These are phyloP conservation scores for Chaetomium globosum DNA, from an alignment of 2,329 filamentous ascomycete genomes.

Conservation along the genomic window DNA sequence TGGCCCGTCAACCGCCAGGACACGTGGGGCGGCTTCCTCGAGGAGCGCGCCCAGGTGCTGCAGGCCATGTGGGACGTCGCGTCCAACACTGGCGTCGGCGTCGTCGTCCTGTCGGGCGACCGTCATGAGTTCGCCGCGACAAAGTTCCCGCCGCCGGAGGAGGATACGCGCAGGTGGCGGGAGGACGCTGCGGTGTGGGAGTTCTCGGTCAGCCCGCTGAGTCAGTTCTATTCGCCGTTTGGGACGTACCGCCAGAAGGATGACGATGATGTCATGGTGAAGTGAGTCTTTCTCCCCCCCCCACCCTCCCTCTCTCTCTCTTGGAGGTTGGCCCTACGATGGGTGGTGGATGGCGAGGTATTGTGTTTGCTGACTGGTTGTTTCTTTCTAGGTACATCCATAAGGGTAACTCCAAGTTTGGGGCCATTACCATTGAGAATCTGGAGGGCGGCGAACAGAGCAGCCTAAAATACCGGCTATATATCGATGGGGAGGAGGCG, in stretches of 20 bases:
- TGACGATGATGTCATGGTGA: slow-evolving; percentile 78
- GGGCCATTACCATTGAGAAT: slow-evolving; percentile 75
- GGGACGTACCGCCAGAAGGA: slow-evolving; percentile 82
- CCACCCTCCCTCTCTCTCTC: slow-evolving; percentile 1
- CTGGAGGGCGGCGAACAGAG: slow-evolving; percentile 66
- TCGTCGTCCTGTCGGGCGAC: slow-evolving; percentile 86
- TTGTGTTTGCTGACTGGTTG: slow-evolving; percentile 13
- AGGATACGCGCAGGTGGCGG: slow-evolving; percentile 60
- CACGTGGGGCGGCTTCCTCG: slow-evolving; percentile 91
- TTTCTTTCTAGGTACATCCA: slow-evolving; percentile 66
- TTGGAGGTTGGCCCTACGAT: background rate
- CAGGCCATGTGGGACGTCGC: slow-evolving; percentile 91
- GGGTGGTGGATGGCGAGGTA: background rate
- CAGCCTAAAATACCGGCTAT: slow-evolving; percentile 77
- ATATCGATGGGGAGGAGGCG: slow-evolving; percentile 74
- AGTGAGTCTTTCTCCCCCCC: slow-evolving; percentile 67
- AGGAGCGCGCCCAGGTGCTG: slow-evolving; percentile 76
- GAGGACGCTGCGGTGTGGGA: slow-evolving; percentile 74
- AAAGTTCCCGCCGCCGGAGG: slow-evolving; percentile 63
- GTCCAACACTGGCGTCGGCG: slow-evolving; percentile 67
- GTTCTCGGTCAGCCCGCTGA: slow-evolving; percentile 87
- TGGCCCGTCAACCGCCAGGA: slow-evolving; percentile 87
- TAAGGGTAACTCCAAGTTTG: slow-evolving; percentile 86
- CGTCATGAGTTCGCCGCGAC: slow-evolving; percentile 97
- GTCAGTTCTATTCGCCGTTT: slow-evolving; percentile 89